Evolutionary conservation across 257 asterid species (phyloP).

Genomic region (Cynanchum wilfordii): DNA sequence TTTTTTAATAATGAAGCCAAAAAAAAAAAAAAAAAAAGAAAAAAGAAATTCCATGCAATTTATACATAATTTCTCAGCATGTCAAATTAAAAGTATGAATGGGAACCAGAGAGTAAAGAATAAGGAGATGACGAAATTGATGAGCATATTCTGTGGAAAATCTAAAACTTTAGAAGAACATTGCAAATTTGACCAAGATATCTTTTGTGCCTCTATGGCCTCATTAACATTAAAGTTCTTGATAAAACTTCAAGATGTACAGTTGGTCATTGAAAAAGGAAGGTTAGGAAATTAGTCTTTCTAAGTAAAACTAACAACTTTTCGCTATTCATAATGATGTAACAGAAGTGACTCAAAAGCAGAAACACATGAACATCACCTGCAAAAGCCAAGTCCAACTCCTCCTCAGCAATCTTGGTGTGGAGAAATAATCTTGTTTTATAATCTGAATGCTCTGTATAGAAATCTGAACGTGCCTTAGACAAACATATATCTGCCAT

Average conservation of each 20-base stretch:
- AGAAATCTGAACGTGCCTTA: constrained; percentile 42
- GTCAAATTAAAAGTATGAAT: not conserved
- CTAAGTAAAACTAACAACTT: not conserved
- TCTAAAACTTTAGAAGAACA: not conserved
- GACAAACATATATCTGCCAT: constrained; percentile 34
- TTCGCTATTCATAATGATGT: not conserved
- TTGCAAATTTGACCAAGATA: not conserved
- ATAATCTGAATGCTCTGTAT: constrained; percentile 25
- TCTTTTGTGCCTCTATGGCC: not conserved
- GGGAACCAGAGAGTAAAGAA: not conserved
- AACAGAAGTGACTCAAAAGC: not conserved
- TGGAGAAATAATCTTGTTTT: constrained; percentile 32
- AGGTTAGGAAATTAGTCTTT: not conserved
- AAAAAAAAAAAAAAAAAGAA: too few relatives aligned
- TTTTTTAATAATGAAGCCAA: too few relatives aligned
- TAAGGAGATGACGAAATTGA: not conserved
- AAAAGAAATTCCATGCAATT: not conserved
- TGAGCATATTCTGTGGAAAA: not conserved
- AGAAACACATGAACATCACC: constrained; percentile 18
- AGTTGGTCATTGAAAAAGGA: not conserved
- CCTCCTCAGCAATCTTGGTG: constrained; percentile 20
- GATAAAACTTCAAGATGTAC: not conserved
- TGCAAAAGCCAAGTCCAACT: constrained; percentile 32
- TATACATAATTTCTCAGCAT: not conserved
- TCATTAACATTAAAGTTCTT: not conserved